These are phyloP conservation scores for Pseudocercospora pini-densiflorae DNA, from an alignment of 2,329 filamentous ascomycete genomes.

Conservation along the genomic window DNA sequence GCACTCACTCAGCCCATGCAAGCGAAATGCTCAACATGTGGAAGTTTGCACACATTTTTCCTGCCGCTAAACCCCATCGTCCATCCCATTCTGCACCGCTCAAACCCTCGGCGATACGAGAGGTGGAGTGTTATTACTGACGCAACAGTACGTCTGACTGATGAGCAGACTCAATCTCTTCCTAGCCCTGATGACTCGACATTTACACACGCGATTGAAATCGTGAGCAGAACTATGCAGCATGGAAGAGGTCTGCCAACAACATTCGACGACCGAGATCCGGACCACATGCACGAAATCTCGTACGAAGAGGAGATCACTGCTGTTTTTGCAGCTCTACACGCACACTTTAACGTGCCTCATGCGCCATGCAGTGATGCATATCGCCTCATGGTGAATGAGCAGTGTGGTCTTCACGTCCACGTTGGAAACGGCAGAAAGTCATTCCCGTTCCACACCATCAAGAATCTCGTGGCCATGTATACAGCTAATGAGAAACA, in stretches of 20 bases:
- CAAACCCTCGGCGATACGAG: background rate
- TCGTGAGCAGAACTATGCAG: slow-evolving; percentile 23
- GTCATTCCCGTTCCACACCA: slow-evolving; percentile 29
- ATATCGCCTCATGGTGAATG: slow-evolving; percentile 33
- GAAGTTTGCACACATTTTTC: background rate
- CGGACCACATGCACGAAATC: slow-evolving; percentile 16
- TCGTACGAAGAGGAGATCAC: slow-evolving; percentile 23
- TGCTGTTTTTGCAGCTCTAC: slow-evolving; percentile 21
- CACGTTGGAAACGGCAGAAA: slow-evolving; percentile 38
- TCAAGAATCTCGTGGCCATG: slow-evolving; percentile 38
- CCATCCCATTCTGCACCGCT: background rate
- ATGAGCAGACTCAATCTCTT: background rate
- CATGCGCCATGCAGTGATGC: background rate
- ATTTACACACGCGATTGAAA: slow-evolving; percentile 12
- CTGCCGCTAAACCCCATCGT: slow-evolving; percentile 5
- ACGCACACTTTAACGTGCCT: slow-evolving; percentile 18
- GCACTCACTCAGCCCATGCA: slow-evolving; percentile 11
- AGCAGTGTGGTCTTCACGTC: slow-evolving; percentile 36
- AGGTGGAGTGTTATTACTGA: slow-evolving; percentile 4
- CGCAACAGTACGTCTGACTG: background rate
- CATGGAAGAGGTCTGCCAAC: background rate
- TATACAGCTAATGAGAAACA: slow-evolving; percentile 37
- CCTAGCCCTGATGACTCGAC: background rate
- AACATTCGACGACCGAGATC: background rate
- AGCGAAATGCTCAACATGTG: slow-evolving; percentile 5